Evolutionary conservation across 2,329 filamentous ascomycete species (phyloP), one percentile per base, ranked within the genome.

Genomic region (Botrytis squamosa): DNA sequence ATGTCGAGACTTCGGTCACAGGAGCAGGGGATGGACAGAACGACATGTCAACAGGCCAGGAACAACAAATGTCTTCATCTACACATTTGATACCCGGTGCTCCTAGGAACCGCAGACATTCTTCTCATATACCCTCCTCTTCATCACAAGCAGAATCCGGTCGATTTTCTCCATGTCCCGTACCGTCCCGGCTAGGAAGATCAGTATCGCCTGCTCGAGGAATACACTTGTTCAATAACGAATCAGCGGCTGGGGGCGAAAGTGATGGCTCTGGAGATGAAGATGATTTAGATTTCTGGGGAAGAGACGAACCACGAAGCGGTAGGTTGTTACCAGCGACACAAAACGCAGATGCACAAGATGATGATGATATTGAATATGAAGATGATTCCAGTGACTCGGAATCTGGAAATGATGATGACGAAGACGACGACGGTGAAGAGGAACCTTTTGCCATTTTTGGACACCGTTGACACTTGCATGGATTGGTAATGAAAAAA

Each of bases 391-490:
- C 72, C 46, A 75, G 63, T 49, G 66, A 70, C 52, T 72, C 71
- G 22, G 66, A 73, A 40, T 80, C 79, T 38, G 66, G 67, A 12
- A 76, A 76, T 74, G 80, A 80, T 74, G 80, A 77, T 57, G 81
- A 81, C 65, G 82, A 82, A 18, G 83, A 84, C 38, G 83, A 82
- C 44, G 83, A 82, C 42, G 85, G 85, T 25, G 84, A 85, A 71
- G 82, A 83, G 73, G 85, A 88, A 78, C 78, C 81, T 46, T 86
- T 87, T 77, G 84, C 85, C 74, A 83, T 88, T 73, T 85, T 87
- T 77, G 87, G 86, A 18, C 87, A 88, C 81, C 82, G 84, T 75
- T 88, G 74, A 80, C 71, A 49, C 29, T 46, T 20, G 57, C 55
- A 70, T 60, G 71, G 42, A 57, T 49, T 33, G 60, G 57, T 36